Base-by-base conservation (phyloP, 2,329 filamentous ascomycete genomes). In the Aspergillus arachidicola region DNA sequence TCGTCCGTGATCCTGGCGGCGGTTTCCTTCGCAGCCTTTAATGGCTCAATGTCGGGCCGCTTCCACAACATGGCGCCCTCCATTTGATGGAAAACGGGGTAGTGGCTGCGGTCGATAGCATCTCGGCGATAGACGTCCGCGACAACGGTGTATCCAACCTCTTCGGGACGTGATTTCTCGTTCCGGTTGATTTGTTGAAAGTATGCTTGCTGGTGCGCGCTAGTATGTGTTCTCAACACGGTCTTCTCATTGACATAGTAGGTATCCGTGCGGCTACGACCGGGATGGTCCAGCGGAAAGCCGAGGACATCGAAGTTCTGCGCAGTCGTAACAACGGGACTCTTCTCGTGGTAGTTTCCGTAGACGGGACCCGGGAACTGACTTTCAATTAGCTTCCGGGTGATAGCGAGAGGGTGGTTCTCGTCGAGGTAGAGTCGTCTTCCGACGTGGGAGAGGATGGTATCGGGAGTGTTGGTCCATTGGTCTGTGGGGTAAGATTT, bases 81-180 rank as follows among this genome's bases (percentile, higher is more conserved):
- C 94, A 98, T 98, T 81, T 99, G 95, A 80, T 99, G 95, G 79
- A 99, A 99, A 63, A 96, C 88, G 0, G 95, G 95, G 79, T 98
- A 98, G 80, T 99, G 95, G 70, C 90, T 95, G 61, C 92, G 88
- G 79, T 99, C 95, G 73, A 99, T 91, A 61, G 94, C 94, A 85
- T 99, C 95, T 68, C 95, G 87, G 50, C 95, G 88, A 78, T 98
- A 99, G 21, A 99, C 95, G 76, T 99, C 95, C 28, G 94, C 95
- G 63, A 91, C 91, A 75, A 99, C 91, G 38, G 96, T 90, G 76
- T 93, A 99, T 3, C 94, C 95, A 43, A 89, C 85, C 57, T 80
- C 69, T 45, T 76, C 72, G 4, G 77, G 76, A 9, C 69, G 71
- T 10, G 64, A 70, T 7, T 65, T 64, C 46, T 79, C 76, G 56